phyloP scores from a whole-genome alignment of 2,329 filamentous ascomycete genomes.

The Cercospora beticola region DNA sequence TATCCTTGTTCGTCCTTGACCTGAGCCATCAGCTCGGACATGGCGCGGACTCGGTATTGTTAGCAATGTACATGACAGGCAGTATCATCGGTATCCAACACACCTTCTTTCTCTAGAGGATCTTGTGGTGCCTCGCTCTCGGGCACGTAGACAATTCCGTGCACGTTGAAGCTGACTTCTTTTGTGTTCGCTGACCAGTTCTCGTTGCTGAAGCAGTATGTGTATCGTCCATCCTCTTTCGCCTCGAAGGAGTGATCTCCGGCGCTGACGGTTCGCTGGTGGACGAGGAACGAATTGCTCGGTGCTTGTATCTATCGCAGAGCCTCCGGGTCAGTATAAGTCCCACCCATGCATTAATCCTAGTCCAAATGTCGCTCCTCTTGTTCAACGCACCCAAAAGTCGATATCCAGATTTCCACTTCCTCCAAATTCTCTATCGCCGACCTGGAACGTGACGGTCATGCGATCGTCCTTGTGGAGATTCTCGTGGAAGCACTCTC shows the following conservation, averaged over 20 bases:
- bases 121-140: constrained; percentile 82
- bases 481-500: constrained; percentile 95
- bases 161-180: constrained; percentile 98
- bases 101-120: constrained; percentile 87
- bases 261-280: constrained; percentile 77
- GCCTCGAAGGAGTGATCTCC: constrained; percentile 94
- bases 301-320: constrained; percentile 72
- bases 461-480: constrained; percentile 94
- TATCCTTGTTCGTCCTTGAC: constrained; percentile 98
- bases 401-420: constrained; percentile 95
- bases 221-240: constrained; percentile 79
- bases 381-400: constrained; percentile 75
- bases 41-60: constrained; percentile 64
- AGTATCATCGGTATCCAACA: constrained; percentile 27
- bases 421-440: constrained; percentile 91
- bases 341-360: not conserved
- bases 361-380: not conserved
- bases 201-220: constrained; percentile 99
- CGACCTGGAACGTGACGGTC: constrained; percentile 98
- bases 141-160: constrained; percentile 95
- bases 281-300: constrained; percentile 69
- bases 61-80: not conserved
- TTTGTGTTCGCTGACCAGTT: constrained; percentile 95
- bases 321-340: constrained; percentile 12
- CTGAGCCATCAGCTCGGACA: constrained; percentile 82